Percentiles rank a stretch among this genome's conserved stretches.
These are phyloP conservation scores for Dioscorea dumetorum DNA, from an alignment of 106 monocot species.

Conservation along the genomic window DNA sequence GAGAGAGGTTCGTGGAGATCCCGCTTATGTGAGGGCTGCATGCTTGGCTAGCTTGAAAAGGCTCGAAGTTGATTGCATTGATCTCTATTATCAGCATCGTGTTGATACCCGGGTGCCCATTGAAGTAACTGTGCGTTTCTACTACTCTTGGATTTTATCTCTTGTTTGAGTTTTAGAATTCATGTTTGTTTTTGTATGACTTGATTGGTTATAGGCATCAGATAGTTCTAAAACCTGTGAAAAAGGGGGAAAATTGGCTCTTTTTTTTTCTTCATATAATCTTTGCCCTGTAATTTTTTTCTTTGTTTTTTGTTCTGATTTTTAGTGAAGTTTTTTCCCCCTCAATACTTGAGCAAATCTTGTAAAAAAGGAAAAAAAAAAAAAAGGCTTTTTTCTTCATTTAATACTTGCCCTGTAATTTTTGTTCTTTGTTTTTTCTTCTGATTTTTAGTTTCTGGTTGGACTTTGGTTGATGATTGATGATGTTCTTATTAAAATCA, in stretches of 20 bases:
- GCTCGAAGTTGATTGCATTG: slow-evolving; percentile 43
- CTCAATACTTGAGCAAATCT: too few species aligned
- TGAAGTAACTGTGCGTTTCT: not conserved
- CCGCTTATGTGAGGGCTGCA: slow-evolving; percentile 44
- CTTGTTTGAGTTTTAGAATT: not conserved
- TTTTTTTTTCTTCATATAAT: too few species aligned
- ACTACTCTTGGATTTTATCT: not conserved
- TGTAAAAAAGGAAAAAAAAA: too few species aligned
- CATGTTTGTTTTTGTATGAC: too few species aligned
- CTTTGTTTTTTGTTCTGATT: too few species aligned
- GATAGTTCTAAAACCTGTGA: too few species aligned
- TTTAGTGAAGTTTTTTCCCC: too few species aligned
- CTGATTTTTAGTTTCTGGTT: not conserved
- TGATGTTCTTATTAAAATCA: not conserved
- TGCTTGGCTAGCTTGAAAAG: slow-evolving; percentile 46
- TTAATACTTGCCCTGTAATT: too few species aligned
- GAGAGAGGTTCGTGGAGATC: slow-evolving; percentile 32
- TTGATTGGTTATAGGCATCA: too few species aligned
- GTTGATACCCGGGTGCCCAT: slow-evolving; percentile 38
- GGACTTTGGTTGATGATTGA: not conserved
- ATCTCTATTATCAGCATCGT: slow-evolving; percentile 60
- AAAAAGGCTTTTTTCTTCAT: too few species aligned
- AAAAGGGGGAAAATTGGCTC: too few species aligned
- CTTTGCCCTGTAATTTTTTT: too few species aligned
- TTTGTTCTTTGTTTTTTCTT: not conserved